A percentile compares a stretch with the other conserved stretches of the same genome.
These are phyloP conservation scores for Aphanocladium album DNA, from an alignment of 2,329 filamentous ascomycete genomes.

Conservation along the genomic window DNA sequence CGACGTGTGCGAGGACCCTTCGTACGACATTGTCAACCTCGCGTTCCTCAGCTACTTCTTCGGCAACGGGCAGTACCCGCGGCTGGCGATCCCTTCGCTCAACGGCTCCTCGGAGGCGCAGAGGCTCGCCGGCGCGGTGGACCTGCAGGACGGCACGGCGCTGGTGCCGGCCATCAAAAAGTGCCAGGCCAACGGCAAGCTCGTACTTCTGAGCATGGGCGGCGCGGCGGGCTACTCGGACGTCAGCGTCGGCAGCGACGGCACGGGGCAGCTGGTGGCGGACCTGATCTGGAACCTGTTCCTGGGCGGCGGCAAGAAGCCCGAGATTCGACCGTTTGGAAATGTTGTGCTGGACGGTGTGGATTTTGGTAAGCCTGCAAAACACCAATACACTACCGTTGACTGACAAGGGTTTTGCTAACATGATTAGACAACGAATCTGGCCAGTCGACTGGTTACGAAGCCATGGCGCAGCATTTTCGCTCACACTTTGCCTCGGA, in stretches of 20 bases:
- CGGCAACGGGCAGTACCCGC: conserved; percentile 11
- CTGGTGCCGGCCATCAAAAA: conserved; percentile 32
- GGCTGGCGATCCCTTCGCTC: not conserved
- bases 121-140: conserved; percentile 16
- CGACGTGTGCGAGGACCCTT: conserved; percentile 16
- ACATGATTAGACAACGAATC: conserved; percentile 43
- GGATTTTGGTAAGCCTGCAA: conserved; percentile 43
- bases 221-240: conserved; percentile 63
- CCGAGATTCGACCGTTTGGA: conserved; percentile 61
- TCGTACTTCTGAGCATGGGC: conserved; percentile 64
- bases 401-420: not conserved
- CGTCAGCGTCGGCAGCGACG: conserved; percentile 46
- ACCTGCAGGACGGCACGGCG: conserved; percentile 18
- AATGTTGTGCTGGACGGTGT: conserved; percentile 64
- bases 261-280: conserved; percentile 49
- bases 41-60: conserved; percentile 19
- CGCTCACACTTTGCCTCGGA: conserved; percentile 47
- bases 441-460: conserved; percentile 53
- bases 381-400: too few relatives aligned
- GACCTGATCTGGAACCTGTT: conserved; percentile 64
- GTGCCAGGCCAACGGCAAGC: conserved; percentile 62
- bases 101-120: conserved; percentile 10
- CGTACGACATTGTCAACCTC: conserved; percentile 20
- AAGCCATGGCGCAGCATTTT: conserved; percentile 54
- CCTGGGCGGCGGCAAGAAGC: conserved; percentile 40